Percentiles rank a stretch among this genome's conserved stretches.
Evolutionary conservation across 1,284 basidiomycete species (phyloP).

Genomic region (Taiwanofungus camphoratus): DNA sequence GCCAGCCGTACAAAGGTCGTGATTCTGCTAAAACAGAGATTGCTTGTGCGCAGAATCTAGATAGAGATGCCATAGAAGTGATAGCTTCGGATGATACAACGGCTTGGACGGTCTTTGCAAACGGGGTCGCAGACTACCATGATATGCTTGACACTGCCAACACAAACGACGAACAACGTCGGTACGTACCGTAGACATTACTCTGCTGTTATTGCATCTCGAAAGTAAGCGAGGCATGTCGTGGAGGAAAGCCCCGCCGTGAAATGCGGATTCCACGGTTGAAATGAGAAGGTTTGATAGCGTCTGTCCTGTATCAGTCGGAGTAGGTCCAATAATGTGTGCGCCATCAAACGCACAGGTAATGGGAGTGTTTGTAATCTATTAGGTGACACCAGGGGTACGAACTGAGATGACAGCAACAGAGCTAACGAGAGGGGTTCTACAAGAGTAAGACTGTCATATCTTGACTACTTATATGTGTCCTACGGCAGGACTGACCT

Average conservation of each 20-base stretch:
- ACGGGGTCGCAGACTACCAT: conserved; percentile 21
- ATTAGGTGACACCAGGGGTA: conserved; percentile 43
- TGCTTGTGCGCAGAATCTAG: conserved; percentile 43
- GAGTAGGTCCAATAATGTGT: background rate
- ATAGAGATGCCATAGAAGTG: conserved; percentile 44
- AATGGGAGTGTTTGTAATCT: conserved; percentile 57
- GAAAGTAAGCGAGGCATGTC: background rate
- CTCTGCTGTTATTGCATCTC: conserved; percentile 2
- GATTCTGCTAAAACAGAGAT: conserved; percentile 44
- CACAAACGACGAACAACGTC: background rate
- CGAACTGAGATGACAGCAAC: conserved; percentile 51
- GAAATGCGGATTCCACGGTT: conserved; percentile 46
- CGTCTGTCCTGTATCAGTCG: conserved; percentile 5
- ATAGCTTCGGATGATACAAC: conserved; percentile 41
- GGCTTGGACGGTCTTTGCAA: conserved; percentile 31
- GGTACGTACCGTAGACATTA: conserved; percentile 3
- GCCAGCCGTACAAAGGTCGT: conserved; percentile 40
- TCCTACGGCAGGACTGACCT: conserved; percentile 13
- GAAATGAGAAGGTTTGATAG: conserved; percentile 42
- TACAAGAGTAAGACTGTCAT: conserved; percentile 11
- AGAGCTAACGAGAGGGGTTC: conserved; percentile 34
- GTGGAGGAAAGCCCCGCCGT: conserved; percentile 41
- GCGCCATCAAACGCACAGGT: conserved; percentile 26
- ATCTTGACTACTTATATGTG: conserved; percentile 12
- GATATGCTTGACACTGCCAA: conserved; percentile 8